Base-by-base conservation (phyloP, 768 basidiomycete genomes). In the Strobilomyces echinocephalus region DNA sequence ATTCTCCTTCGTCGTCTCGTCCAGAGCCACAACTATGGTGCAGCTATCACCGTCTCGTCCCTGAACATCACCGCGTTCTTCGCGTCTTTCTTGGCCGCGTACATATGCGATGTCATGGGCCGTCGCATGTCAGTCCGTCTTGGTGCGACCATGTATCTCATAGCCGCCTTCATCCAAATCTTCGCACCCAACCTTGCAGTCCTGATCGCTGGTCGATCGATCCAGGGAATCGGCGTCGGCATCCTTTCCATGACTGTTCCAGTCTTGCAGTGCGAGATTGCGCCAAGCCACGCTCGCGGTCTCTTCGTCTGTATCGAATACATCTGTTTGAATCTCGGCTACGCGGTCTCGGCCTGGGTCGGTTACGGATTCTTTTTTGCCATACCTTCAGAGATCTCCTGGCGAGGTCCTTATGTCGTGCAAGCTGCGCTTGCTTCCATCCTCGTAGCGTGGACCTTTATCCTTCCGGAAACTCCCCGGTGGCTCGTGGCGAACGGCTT, bases 401-500 rank as follows among this genome's bases (percentile, higher is more conserved):
- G 83, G 80, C 70, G 78, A 41, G 79, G 82, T 38, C 79, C 80
- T 1, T 82, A 79, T 61, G 71, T 77, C 55, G 67, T 82, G 8
- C 81, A 83, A 63, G 75, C 76, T 24, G 75, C 71, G 39, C 74
- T 82, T 18, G 79, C 79, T 1, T 50, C 70, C 15, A 58, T 83
- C 35, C 73, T 83, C 18, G 65, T 76, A 43, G 54, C 66, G 31
- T 77, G 76, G 72, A 77, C 79, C 16, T 73, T 77, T 61, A 66
- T 74, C 59, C 72, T 81, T 36, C 79, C 77, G 2, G 76, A 81
- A 54, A 78, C 78, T 0, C 80, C 79, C 1, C 71, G 81, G 21
- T 83, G 79, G 76, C 73, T 82, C 36, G 71, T 81, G 52, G 76
- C 79, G 59, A 77, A 81, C 49, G 79, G 77, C 12, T 78, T 78